Percentiles rank a stretch among this genome's conserved stretches.
Evolutionary conservation across 1,284 basidiomycete genomes (phyloP).

Genomic region (Xanthoconium separans): DNA sequence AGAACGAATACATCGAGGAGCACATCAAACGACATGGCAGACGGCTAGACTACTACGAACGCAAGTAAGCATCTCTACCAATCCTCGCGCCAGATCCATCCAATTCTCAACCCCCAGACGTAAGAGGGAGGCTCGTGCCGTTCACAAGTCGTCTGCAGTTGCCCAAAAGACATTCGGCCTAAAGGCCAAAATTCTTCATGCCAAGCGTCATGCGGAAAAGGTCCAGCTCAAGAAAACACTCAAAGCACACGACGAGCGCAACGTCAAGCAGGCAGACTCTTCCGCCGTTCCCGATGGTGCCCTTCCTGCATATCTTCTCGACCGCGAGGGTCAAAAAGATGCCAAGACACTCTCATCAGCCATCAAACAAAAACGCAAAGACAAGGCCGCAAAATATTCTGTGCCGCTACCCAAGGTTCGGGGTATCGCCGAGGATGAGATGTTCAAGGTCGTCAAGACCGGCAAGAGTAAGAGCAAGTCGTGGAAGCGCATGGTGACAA

Average conservation of each 20-base stretch:
- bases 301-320: slow-evolving; percentile 92
- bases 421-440: slow-evolving; percentile 99
- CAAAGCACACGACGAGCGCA: slow-evolving; percentile 98
- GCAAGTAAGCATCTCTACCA: slow-evolving; percentile 55
- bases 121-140: slow-evolving; percentile 89
- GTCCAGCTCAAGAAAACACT: slow-evolving; percentile 99
- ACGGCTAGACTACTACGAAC: slow-evolving; percentile 82
- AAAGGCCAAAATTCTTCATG: slow-evolving; percentile 97
- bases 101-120: slow-evolving; percentile 55
- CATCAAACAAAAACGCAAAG: slow-evolving; percentile 98
- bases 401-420: slow-evolving; percentile 97
- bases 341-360: slow-evolving; percentile 97
- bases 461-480: slow-evolving; percentile 96
- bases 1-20: slow-evolving; percentile 93
- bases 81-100: slow-evolving; percentile 1
- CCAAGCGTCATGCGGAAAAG: slow-evolving; percentile 95
- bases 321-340: slow-evolving; percentile 96
- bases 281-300: slow-evolving; percentile 84
- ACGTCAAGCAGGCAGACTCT: slow-evolving; percentile 91
- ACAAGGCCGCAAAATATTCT: slow-evolving; percentile 97
- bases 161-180: slow-evolving; percentile 96
- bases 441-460: slow-evolving; percentile 99
- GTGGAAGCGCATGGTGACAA: slow-evolving; percentile 99
- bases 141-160: slow-evolving; percentile 83
- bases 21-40: slow-evolving; percentile 86